These are phyloP conservation scores for Psophocarpus tetragonolobus DNA, from an alignment of 306 rosid species.

Conservation along the genomic window DNA sequence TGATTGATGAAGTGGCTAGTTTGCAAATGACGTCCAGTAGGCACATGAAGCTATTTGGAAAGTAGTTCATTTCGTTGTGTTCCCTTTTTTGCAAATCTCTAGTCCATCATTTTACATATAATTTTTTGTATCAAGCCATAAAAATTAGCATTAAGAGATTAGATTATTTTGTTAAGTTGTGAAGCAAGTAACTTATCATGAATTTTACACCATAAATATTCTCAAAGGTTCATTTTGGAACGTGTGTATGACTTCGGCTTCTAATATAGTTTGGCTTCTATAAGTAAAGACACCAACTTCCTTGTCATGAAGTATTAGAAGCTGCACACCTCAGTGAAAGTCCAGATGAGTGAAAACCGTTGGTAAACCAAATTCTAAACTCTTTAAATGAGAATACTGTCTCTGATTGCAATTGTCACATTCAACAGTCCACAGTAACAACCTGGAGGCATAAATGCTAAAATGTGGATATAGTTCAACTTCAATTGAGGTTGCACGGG, in stretches of 20 bases:
- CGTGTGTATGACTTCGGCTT: not conserved
- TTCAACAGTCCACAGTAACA: not conserved
- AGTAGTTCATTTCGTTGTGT: slow-evolving; percentile 35
- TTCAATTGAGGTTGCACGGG: not conserved
- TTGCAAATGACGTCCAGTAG: slow-evolving; percentile 50
- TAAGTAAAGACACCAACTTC: not conserved
- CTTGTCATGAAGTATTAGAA: not conserved
- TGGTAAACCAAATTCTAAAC: not conserved
- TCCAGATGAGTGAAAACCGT: not conserved
- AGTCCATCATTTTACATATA: not conserved
- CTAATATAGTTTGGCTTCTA: not conserved
- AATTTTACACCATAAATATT: slow-evolving; percentile 15
- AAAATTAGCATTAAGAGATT: slow-evolving; percentile 24
- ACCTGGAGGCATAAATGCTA: not conserved
- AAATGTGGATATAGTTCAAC: not conserved
- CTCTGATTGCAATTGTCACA: not conserved
- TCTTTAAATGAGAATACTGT: not conserved
- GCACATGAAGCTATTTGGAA: slow-evolving; percentile 56
- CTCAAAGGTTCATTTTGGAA: not conserved
- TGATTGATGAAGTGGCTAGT: slow-evolving; percentile 56
- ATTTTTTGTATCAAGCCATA: slow-evolving; percentile 20
- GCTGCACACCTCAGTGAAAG: not conserved
- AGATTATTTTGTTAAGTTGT: slow-evolving; percentile 25
- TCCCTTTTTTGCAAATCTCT: slow-evolving; percentile 4
- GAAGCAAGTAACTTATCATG: slow-evolving; percentile 25